These are phyloP conservation scores for Ocimum tenuiflorum DNA, from an alignment of 257 asterid species.

Conservation along the genomic window DNA sequence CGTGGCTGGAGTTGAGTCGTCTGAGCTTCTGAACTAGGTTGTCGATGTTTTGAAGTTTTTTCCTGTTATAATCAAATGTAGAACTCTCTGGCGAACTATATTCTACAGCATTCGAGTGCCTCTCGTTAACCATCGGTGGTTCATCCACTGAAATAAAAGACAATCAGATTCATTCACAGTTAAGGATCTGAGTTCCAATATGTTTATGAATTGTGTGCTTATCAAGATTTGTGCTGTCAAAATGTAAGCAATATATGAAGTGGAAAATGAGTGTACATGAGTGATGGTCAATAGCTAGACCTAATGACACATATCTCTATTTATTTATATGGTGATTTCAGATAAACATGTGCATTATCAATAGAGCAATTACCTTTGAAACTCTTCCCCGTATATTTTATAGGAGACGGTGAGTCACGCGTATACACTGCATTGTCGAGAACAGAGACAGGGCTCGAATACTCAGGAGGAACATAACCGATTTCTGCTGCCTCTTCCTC, in stretches of 20 bases:
- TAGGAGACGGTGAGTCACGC: constrained; percentile 59
- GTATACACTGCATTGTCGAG: constrained; percentile 45
- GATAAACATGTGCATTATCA: background rate
- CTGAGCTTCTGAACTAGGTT: constrained; percentile 72
- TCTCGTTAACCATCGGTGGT: constrained; percentile 24
- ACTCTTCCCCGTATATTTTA: constrained; percentile 39
- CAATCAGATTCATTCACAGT: background rate
- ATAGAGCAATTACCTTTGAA: constrained; percentile 40
- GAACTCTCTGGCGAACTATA: constrained; percentile 25
- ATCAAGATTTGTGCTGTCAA: background rate
- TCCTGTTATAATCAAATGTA: constrained; percentile 41
- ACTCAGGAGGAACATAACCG: constrained; percentile 45
- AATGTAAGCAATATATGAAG: no score
- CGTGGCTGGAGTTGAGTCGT: constrained; percentile 81
- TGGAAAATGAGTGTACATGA: background rate
- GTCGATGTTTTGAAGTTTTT: constrained; percentile 64
- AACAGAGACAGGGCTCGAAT: constrained; percentile 87
- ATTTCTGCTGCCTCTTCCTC: constrained; percentile 50
- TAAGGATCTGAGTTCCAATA: background rate
- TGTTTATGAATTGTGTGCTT: background rate
- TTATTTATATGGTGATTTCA: background rate
- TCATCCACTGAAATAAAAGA: constrained; percentile 34
- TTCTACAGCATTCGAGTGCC: constrained; percentile 14
- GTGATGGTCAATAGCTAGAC: no score
- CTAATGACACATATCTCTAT: no score